Evolutionary conservation across 306 rosid species (phyloP).

Genomic region (Vicia villosa): DNA sequence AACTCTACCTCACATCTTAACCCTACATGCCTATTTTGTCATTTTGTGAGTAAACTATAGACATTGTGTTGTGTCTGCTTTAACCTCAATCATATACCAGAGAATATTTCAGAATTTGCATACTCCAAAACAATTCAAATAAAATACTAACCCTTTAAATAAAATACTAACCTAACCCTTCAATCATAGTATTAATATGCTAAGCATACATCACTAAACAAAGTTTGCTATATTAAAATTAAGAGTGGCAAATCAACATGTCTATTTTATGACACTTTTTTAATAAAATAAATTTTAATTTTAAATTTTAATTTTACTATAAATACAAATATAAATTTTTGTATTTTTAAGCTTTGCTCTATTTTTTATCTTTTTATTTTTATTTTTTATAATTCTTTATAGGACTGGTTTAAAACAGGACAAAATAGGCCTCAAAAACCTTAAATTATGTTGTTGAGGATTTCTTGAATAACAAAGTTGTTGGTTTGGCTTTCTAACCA

Average conservation of each 20-base stretch:
- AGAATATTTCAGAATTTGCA: slow-evolving; percentile 28
- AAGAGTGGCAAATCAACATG: too few relatives aligned
- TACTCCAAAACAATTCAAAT: slow-evolving; percentile 5
- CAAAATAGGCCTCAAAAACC: too few relatives aligned
- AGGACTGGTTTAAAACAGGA: too few relatives aligned
- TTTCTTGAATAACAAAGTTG: slow-evolving; percentile 19
- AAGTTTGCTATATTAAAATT: background rate
- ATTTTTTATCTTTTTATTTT: too few relatives aligned
- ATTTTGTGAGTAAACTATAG: slow-evolving; percentile 16
- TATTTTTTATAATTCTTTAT: too few relatives aligned
- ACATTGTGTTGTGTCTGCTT: slow-evolving; percentile 25
- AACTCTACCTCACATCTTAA: slow-evolving; percentile 6
- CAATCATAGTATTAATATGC: background rate
- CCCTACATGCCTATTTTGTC: slow-evolving; percentile 24
- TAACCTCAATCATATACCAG: slow-evolving; percentile 26
- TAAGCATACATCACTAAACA: slow-evolving; percentile 17
- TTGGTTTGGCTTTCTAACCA: slow-evolving; percentile 3
- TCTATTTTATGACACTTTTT: too few relatives aligned
- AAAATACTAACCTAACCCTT: slow-evolving; percentile 7
- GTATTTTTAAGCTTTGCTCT: too few relatives aligned
- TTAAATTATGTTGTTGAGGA: slow-evolving; percentile 1
- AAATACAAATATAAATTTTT: too few relatives aligned
- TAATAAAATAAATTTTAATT: too few relatives aligned
- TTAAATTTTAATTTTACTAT: too few relatives aligned
- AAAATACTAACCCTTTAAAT: background rate